These are phyloP conservation scores for Cercospora sojina DNA, from an alignment of 2,329 filamentous ascomycete genomes.

Conservation along the genomic window DNA sequence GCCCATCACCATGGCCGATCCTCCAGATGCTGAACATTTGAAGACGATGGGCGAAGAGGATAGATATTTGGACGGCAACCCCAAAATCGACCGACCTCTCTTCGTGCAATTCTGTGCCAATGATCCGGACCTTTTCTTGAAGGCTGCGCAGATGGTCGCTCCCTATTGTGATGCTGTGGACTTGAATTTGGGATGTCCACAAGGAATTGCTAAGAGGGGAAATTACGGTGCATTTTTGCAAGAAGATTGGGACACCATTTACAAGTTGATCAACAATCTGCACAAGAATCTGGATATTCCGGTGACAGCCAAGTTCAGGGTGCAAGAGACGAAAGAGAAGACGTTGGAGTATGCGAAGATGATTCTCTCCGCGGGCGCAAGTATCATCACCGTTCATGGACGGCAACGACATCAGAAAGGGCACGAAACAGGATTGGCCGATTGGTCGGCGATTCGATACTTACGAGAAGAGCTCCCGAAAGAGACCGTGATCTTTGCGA, in stretches of 20 bases:
- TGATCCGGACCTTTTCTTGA: conserved; percentile 74
- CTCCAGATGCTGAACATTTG: conserved; percentile 26
- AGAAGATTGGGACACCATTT: conserved; percentile 83
- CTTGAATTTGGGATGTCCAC: conserved; percentile 91
- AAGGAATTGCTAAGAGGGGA: conserved; percentile 88
- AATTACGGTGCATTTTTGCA: conserved; percentile 94
- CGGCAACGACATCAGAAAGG: conserved; percentile 89
- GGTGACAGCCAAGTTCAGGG: conserved; percentile 90
- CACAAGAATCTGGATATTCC: conserved; percentile 77
- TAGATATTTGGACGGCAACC: conserved; percentile 81
- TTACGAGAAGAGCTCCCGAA: conserved; percentile 77
- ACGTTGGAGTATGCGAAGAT: conserved; percentile 87
- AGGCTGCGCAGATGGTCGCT: conserved; percentile 73
- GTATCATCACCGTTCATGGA: conserved; percentile 90
- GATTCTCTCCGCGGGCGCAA: conserved; percentile 83
- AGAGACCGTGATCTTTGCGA: conserved; percentile 93
- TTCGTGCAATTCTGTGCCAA: conserved; percentile 98
- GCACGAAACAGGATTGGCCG: conserved; percentile 87
- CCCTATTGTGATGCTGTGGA: conserved; percentile 95
- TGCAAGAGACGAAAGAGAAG: conserved; percentile 81
- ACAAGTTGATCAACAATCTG: conserved; percentile 76
- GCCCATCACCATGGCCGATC: conserved; percentile 26
- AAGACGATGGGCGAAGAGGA: conserved; percentile 32
- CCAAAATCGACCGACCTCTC: conserved; percentile 77
- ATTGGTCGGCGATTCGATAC: conserved; percentile 83